Evolutionary conservation across 371 early-diverging fungal genomes (phyloP).

Genomic region (Dinochytrium kinnereticum): DNA sequence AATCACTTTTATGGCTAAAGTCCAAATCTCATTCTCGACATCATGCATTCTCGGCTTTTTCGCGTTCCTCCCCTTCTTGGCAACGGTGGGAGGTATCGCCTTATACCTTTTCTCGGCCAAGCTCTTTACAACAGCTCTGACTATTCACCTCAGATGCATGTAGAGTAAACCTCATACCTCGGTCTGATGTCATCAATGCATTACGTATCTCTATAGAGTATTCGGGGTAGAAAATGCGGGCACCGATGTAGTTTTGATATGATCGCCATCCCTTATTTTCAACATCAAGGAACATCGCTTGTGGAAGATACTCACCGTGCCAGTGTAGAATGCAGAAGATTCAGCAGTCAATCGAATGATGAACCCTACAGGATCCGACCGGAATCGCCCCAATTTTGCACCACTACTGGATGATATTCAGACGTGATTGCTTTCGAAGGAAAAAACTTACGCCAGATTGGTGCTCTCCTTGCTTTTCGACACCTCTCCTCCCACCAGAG

Average conservation of each 20-base stretch:
- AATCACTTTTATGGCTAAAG: conserved; percentile 53
- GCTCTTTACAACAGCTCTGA: conserved; percentile 5
- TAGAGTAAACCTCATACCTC: conserved; percentile 24
- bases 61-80: conserved; percentile 62
- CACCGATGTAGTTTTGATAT: conserved; percentile 78
- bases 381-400: conserved; percentile 58
- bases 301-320: conserved; percentile 58
- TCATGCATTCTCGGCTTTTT: conserved; percentile 59
- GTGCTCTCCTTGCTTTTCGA: conserved; percentile 11
- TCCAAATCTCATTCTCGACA: conserved; percentile 32
- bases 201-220: conserved; percentile 67
- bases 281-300: background rate
- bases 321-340: conserved; percentile 65
- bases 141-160: background rate
- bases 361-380: conserved; percentile 79
- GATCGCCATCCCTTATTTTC: conserved; percentile 74
- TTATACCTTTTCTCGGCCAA: conserved; percentile 11
- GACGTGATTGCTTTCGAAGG: background rate
- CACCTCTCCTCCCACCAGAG: conserved; percentile 10
- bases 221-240: conserved; percentile 71
- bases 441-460: background rate
- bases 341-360: conserved; percentile 68
- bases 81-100: conserved; percentile 17
- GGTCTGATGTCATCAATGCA: conserved; percentile 29
- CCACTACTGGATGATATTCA: conserved; percentile 18